A percentile compares a stretch with the other conserved stretches of the same genome.
These are phyloP conservation scores for Tricholoma sp. DNA, from an alignment of 768 basidiomycete species.

Conservation along the genomic window DNA sequence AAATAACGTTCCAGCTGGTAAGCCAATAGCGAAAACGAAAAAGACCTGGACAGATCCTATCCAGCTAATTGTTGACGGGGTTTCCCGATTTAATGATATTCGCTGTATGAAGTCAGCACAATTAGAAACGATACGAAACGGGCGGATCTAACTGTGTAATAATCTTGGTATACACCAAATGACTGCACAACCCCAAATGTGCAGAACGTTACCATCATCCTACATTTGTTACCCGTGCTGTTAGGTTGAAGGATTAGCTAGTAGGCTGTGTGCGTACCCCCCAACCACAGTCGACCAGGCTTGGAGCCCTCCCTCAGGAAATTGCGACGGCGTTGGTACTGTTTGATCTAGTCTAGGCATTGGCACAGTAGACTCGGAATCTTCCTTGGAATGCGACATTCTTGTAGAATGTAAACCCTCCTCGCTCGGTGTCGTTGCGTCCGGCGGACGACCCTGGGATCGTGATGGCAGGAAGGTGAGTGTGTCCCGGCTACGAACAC, in stretches of 20 bases:
- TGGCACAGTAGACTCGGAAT: slow-evolving; percentile 5
- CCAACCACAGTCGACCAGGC: slow-evolving; percentile 44
- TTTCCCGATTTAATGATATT: slow-evolving; percentile 30
- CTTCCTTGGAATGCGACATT: slow-evolving; percentile 9
- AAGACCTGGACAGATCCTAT: slow-evolving; percentile 50
- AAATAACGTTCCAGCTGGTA: slow-evolving; percentile 40
- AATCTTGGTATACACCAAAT: slow-evolving; percentile 50
- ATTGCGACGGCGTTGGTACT: slow-evolving; percentile 12
- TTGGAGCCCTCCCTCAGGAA: slow-evolving; percentile 41
- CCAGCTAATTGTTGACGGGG: slow-evolving; percentile 42
- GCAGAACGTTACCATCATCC: slow-evolving; percentile 40
- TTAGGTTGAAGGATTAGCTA: background rate
- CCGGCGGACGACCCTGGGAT: slow-evolving; percentile 8
- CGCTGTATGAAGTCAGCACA: slow-evolving; percentile 20
- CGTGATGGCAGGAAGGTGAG: slow-evolving; percentile 14
- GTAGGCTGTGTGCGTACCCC: slow-evolving; percentile 29
- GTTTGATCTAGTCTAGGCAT: background rate
- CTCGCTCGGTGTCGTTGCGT: slow-evolving; percentile 6
- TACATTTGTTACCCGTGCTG: slow-evolving; percentile 9
- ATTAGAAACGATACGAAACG: slow-evolving; percentile 2
- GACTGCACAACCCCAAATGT: slow-evolving; percentile 46
- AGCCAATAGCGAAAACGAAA: slow-evolving; percentile 39
- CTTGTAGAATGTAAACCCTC: slow-evolving; percentile 6
- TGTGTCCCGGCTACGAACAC: slow-evolving; percentile 5
- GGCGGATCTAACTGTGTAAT: slow-evolving; percentile 34